These are phyloP conservation scores for Cystobasidium pallidum DNA, from an alignment of 1,284 basidiomycete species.

Conservation along the genomic window DNA sequence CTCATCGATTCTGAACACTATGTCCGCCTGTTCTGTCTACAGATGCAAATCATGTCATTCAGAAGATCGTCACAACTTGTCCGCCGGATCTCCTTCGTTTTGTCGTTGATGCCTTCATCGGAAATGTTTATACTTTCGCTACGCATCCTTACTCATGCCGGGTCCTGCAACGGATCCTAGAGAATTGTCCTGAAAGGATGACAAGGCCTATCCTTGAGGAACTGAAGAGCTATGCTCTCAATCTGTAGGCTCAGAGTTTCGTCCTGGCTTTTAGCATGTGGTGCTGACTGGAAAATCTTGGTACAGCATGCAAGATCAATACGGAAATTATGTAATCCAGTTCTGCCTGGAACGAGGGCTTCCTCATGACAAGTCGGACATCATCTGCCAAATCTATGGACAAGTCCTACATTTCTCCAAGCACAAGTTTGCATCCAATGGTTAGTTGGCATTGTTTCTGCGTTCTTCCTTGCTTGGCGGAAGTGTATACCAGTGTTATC, in stretches of 20 bases:
- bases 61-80: conserved; percentile 82
- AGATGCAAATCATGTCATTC: conserved; percentile 64
- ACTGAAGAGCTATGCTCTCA: conserved; percentile 70
- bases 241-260: conserved; percentile 58
- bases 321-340: conserved; percentile 63
- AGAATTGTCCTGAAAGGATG: conserved; percentile 73
- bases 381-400: conserved; percentile 74
- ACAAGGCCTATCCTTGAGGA: conserved; percentile 80
- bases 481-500: too few relatives aligned
- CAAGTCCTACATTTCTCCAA: conserved; percentile 70
- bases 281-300: neutral
- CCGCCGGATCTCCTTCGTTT: conserved; percentile 75
- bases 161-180: conserved; percentile 90
- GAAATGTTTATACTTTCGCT: conserved; percentile 80
- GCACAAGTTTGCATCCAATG: conserved; percentile 97
- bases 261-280: neutral
- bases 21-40: too few relatives aligned
- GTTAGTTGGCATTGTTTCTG: conserved; percentile 65
- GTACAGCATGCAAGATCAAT: conserved; percentile 57
- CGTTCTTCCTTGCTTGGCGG: too few relatives aligned
- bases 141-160: conserved; percentile 94
- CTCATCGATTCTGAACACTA: too few relatives aligned
- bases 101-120: conserved; percentile 71
- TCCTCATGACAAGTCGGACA: conserved; percentile 68
- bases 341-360: conserved; percentile 84